Evolutionary conservation across 106 monocot species (phyloP).

Genomic region (Apostasia shenzhenica): DNA sequence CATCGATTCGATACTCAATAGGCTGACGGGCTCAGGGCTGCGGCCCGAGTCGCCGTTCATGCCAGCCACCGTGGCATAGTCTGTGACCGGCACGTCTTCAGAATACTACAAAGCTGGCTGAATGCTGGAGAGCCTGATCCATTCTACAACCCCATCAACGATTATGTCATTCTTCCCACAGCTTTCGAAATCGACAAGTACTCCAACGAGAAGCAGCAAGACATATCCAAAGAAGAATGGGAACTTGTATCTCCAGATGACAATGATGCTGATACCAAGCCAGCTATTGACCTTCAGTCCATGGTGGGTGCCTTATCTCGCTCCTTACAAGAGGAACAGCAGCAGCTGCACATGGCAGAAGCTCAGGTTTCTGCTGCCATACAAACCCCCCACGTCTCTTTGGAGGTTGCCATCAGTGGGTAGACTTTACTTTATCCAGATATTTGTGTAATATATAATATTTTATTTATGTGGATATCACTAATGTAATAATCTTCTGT

Average conservation of each 20-base stretch:
- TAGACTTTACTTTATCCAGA: not conserved
- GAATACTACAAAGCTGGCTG: constrained; percentile 77
- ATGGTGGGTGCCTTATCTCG: constrained; percentile 4
- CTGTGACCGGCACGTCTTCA: constrained; percentile 62
- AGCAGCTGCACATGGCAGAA: constrained; percentile 4
- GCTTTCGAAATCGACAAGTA: constrained; percentile 44
- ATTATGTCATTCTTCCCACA: constrained; percentile 88
- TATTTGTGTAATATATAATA: too few species aligned
- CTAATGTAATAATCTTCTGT: too few species aligned
- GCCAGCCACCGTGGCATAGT: constrained; percentile 86
- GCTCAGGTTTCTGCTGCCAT: not conserved
- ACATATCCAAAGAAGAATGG: constrained; percentile 7
- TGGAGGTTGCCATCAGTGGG: constrained; percentile 1
- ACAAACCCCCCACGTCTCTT: not conserved
- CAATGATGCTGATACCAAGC: not conserved
- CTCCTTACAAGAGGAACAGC: constrained; percentile 3
- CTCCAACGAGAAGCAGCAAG: constrained; percentile 18
- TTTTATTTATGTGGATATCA: not conserved
- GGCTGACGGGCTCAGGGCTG: constrained; percentile 89
- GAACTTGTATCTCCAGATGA: not conserved
- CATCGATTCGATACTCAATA: not conserved
- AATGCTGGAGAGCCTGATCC: constrained; percentile 90
- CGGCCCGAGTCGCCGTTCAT: constrained; percentile 72
- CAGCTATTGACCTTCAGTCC: not conserved
- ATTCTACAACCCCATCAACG: constrained; percentile 87